Conservation (phyloP, 2,329 filamentous ascomycete species). For the Fusarium nelsonii region DNA sequence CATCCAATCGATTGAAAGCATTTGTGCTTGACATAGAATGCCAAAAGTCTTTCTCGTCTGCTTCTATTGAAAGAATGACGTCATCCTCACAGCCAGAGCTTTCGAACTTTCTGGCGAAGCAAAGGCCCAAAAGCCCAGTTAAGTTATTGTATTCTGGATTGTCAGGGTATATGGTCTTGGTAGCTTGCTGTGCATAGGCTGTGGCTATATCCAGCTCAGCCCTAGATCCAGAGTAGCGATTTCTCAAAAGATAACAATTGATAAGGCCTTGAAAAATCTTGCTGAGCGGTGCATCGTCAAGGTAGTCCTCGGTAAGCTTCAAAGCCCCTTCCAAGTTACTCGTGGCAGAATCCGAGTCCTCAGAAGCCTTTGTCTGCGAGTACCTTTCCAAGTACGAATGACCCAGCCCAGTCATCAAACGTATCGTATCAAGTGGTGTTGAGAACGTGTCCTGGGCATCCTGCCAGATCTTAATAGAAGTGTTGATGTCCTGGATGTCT, state of each 20-base stretch:
- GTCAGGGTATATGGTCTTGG: rapidly evolving
- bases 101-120: neutral
- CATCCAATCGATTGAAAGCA: neutral
- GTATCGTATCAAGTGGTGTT: too few species aligned
- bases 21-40: neutral
- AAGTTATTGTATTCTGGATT: neutral
- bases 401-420: too few species aligned
- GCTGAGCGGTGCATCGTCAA: neutral
- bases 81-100: neutral
- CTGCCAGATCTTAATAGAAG: too few species aligned
- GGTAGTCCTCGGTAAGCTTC: rapidly evolving
- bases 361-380: too few species aligned
- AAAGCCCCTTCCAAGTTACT: neutral
- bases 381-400: too few species aligned
- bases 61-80: neutral
- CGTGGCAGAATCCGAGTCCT: too few species aligned
- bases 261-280: neutral
- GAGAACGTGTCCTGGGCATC: too few species aligned
- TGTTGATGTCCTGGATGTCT: too few species aligned
- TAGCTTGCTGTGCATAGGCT: neutral
- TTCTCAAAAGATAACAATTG: rapidly evolving
- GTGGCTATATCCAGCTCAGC: rapidly evolving
- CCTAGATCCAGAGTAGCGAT: rapidly evolving
- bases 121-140: neutral
- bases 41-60: neutral